These are phyloP conservation scores for Xylaria intraflava DNA, from an alignment of 495 filamentous ascomycete genomes.

Conservation along the genomic window DNA sequence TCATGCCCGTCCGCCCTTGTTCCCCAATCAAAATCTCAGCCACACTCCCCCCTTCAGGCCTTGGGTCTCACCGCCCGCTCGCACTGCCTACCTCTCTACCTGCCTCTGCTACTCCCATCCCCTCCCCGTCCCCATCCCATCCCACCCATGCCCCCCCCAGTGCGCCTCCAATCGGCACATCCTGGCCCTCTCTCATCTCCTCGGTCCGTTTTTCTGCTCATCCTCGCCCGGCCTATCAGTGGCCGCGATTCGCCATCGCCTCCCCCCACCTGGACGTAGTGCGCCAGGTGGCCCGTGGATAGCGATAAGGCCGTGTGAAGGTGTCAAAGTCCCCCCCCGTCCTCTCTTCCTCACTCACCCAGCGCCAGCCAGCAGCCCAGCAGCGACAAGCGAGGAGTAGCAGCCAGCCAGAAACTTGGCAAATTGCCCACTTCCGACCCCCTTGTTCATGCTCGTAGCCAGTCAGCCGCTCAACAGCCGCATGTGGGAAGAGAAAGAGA, in stretches of 20 bases:
- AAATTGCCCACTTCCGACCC: neutral
- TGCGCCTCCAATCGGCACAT: slow-evolving; percentile 3
- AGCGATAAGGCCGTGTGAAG: neutral
- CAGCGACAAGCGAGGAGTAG: neutral
- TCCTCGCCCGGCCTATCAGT: neutral
- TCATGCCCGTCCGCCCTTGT: neutral
- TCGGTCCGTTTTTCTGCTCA: neutral
- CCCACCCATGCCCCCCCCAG: neutral
- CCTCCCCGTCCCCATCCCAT: neutral
- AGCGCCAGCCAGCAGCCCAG: neutral
- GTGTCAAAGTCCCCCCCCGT: neutral
- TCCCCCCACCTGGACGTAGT: neutral
- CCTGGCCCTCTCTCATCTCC: neutral
- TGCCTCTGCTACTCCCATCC: neutral
- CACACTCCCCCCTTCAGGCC: neutral
- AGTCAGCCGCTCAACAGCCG: slow-evolving; percentile 8
- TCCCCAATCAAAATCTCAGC: neutral
- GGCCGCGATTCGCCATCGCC: neutral
- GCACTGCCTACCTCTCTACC: neutral
- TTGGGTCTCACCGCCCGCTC: slow-evolving; percentile 8
- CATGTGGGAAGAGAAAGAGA: slow-evolving; percentile 8
- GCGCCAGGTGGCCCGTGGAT: slow-evolving; percentile 1
- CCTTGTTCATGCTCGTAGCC: slow-evolving; percentile 9
- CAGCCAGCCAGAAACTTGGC: slow-evolving; percentile 3
- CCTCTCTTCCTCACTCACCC: slow-evolving; percentile 6